Conservation (phyloP, 2,329 filamentous ascomycete genomes). For the Didymellaceae sp. region DNA sequence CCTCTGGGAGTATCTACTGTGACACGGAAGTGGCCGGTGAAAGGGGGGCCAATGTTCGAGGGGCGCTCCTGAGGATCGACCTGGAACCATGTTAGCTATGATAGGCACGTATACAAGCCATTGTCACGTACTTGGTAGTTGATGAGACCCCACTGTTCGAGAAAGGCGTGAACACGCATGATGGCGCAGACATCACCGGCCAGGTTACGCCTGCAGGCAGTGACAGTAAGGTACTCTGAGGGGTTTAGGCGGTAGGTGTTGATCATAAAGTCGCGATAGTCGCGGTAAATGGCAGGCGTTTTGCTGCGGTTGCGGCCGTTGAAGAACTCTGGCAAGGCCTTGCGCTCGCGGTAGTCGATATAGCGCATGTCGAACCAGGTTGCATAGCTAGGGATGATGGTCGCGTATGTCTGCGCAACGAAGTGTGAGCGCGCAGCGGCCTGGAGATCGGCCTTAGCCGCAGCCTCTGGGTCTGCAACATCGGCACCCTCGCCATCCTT, state of each 20-base stretch:
- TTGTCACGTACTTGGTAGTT: conserved; percentile 85
- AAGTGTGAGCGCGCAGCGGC: conserved; percentile 89
- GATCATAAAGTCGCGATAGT: conserved; percentile 99
- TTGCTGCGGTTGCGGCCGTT: conserved; percentile 98
- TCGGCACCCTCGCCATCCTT: conserved; percentile 42
- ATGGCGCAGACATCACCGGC: conserved; percentile 98
- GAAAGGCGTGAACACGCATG: conserved; percentile 96
- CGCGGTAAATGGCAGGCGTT: conserved; percentile 95
- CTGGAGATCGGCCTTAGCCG: conserved; percentile 82
- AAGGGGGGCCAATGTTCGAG: conserved; percentile 93
- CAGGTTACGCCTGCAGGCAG: conserved; percentile 90
- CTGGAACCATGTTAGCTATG: conserved; percentile 55
- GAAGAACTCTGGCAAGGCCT: conserved; percentile 97
- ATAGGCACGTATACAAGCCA: background rate
- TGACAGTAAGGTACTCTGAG: conserved; percentile 94
- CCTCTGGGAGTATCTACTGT: conserved; percentile 95
- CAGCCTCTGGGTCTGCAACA: conserved; percentile 55
- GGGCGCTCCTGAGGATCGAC: conserved; percentile 95
- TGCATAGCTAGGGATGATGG: conserved; percentile 96
- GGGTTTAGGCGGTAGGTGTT: conserved; percentile 98
- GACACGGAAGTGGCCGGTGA: conserved; percentile 96
- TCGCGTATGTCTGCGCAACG: conserved; percentile 90
- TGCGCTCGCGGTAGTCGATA: conserved; percentile 89
- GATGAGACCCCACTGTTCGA: conserved; percentile 98
- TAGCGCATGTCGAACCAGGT: conserved; percentile 99